phyloP scores from a whole-genome alignment of 2,329 filamentous ascomycete species.

The Paecilomyces formosus region DNA sequence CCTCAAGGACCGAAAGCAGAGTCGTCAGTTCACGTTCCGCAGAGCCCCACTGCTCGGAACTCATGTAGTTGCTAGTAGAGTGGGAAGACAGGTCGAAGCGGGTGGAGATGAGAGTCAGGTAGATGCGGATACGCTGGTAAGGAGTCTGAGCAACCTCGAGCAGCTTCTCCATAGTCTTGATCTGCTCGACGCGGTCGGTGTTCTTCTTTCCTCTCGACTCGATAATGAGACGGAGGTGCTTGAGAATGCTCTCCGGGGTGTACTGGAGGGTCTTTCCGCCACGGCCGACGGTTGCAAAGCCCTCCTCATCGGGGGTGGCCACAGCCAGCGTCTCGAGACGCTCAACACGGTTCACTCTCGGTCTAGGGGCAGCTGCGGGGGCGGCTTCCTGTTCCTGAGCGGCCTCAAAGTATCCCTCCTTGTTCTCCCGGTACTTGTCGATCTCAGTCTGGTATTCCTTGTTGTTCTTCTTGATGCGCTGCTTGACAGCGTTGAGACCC shows the following conservation, averaged over 20 bases:
- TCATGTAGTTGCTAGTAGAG: constrained; percentile 68
- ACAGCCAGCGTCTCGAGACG: constrained; percentile 42
- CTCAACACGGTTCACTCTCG: constrained; percentile 32
- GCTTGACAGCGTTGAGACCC: constrained; percentile 93
- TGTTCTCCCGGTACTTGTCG: constrained; percentile 76
- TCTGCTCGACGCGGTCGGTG: constrained; percentile 90
- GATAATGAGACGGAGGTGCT: constrained; percentile 86
- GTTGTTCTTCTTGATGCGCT: constrained; percentile 98
- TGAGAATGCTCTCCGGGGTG: constrained; percentile 96
- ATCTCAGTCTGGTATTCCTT: constrained; percentile 87
- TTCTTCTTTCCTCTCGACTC: constrained; percentile 99
- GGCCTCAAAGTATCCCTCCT: constrained; percentile 80
- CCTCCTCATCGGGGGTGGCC: constrained; percentile 63
- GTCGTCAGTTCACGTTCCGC: constrained; percentile 78
- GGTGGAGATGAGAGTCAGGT: constrained; percentile 84
- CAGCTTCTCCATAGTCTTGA: constrained; percentile 95
- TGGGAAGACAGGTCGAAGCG: constrained; percentile 87
- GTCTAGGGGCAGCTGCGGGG: constrained; percentile 42
- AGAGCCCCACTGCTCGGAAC: constrained; percentile 92
- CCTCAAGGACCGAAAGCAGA: constrained; percentile 71
- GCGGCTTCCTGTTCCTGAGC: constrained; percentile 65
- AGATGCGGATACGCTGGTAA: constrained; percentile 89
- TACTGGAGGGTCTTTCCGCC: constrained; percentile 85
- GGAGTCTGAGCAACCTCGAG: constrained; percentile 80
- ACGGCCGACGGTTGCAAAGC: constrained; percentile 81